Evolutionary conservation across 768 basidiomycete genomes (phyloP).

Genomic region (Agaricus subrufescens): DNA sequence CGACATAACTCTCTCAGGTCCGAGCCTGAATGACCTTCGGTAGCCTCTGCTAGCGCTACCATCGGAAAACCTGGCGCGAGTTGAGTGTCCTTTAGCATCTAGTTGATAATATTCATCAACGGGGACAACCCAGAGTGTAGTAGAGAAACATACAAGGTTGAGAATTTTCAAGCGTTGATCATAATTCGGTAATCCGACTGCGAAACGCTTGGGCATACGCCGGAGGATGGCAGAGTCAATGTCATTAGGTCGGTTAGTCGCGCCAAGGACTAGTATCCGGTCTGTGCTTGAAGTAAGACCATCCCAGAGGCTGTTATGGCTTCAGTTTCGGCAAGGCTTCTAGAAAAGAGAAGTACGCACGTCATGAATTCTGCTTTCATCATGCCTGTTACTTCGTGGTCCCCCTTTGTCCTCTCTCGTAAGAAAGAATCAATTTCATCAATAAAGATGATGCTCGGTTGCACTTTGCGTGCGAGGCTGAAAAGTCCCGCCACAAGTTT

Average conservation of each 20-base stretch:
- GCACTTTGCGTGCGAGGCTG: conserved; percentile 87
- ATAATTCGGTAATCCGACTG: conserved; percentile 72
- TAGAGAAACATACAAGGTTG: conserved; percentile 47
- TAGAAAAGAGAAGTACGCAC: conserved; percentile 36
- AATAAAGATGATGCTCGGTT: conserved; percentile 97
- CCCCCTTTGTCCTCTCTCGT: conserved; percentile 78
- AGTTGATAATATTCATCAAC: conserved; percentile 18
- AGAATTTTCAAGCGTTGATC: conserved; percentile 85
- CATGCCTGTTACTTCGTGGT: conserved; percentile 98
- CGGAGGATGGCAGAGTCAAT: conserved; percentile 82
- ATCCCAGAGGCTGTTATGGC: conserved; percentile 76
- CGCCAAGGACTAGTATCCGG: conserved; percentile 87
- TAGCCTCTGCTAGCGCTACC: conserved; percentile 54
- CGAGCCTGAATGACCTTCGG: conserved; percentile 81
- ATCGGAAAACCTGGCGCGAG: conserved; percentile 62
- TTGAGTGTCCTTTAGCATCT: conserved; percentile 85
- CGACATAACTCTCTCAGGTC: conserved; percentile 91
- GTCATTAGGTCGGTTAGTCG: conserved; percentile 93
- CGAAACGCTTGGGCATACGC: conserved; percentile 98
- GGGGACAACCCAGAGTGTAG: not conserved
- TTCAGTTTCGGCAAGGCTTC: not conserved
- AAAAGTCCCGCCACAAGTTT: conserved; percentile 95
- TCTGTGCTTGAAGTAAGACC: conserved; percentile 80
- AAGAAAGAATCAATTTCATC: conserved; percentile 98
- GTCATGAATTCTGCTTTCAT: conserved; percentile 98